phyloP scores from a whole-genome alignment of 495 filamentous ascomycete genomes.

The Achaetomiella virescens region DNA sequence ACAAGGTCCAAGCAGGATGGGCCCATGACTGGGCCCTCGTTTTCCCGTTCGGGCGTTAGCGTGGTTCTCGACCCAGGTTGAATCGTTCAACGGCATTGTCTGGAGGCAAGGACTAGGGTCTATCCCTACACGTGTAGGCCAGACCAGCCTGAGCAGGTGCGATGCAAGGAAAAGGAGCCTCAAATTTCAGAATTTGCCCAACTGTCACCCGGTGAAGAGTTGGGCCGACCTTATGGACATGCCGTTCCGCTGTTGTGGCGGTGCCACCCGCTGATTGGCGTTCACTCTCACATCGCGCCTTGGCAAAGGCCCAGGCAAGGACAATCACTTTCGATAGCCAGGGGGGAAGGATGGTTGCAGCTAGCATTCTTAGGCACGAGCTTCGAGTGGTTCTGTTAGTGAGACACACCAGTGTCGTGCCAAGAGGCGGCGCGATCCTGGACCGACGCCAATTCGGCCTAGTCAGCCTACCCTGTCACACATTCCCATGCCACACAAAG shows the following conservation, averaged over 20 bases:
- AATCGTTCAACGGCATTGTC: no score
- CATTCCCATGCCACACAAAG: not conserved
- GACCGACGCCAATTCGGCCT: no score
- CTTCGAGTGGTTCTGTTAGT: not conserved
- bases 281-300: not conserved
- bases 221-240: not conserved
- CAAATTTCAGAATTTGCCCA: not conserved
- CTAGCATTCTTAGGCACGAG: not conserved
- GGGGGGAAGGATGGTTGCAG: not conserved
- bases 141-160: not conserved
- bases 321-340: not conserved
- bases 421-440: not conserved
- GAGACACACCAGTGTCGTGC: not conserved
- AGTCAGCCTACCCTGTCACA: not conserved
- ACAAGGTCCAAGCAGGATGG: no score
- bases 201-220: not conserved
- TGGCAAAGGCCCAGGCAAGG: not conserved
- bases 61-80: no score
- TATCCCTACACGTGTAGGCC: no score
- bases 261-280: not conserved
- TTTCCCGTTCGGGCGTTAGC: no score
- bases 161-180: not conserved
- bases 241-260: not conserved
- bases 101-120: no score
- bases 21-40: no score